Evolutionary conservation across 1,284 basidiomycete genomes (phyloP), one percentile per base, ranked within the genome.

Genomic region (Leccinum variabile): DNA sequence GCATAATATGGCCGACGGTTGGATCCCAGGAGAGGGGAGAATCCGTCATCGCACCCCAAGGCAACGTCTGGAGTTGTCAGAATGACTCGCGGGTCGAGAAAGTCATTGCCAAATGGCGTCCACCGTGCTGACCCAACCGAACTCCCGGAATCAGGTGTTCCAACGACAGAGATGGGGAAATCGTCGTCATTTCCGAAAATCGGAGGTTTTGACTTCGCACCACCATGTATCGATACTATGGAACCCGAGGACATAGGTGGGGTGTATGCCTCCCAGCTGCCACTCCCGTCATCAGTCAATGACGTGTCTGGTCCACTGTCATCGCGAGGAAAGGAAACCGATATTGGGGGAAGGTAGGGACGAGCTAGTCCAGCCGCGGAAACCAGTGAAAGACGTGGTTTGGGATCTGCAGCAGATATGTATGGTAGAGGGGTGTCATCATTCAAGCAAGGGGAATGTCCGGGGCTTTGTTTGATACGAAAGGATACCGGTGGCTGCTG

Each of bases 241-340:
- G 84, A 83, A 13, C 78, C 79, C 3, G 78, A 78, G 3, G 84
- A 86, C 2, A 82, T 78, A 2, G 85, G 85, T 39, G 84, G 84
- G 0, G 84, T 86, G 65, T 86, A 87, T 33, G 81, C 76, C 7
- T 82, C 78, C 85, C 85, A 86, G 25, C 79, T 80, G 59, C 76
- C 78, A 14, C 78, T 77, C 13, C 82, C 79, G 57, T 82, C 82
- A 2, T 77, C 77, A 35, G 78, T 83, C 50, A 78, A 76, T 7
- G 77, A 79, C 0, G 84, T 82, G 46, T 75, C 79, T 11, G 84
- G 83, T 2, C 79, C 81, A 25, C 82, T 83, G 57, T 84, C 81
- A 4, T 65, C 64, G 14, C 44, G 62, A 9, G 72, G 54, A 16
- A 77, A 73, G 2, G 72, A 64, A 22, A 77, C 53, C 6, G 75